Evolutionary conservation across 108 stramenopile species (phyloP).

Genomic region (Cylindrotheca fusiformis): DNA sequence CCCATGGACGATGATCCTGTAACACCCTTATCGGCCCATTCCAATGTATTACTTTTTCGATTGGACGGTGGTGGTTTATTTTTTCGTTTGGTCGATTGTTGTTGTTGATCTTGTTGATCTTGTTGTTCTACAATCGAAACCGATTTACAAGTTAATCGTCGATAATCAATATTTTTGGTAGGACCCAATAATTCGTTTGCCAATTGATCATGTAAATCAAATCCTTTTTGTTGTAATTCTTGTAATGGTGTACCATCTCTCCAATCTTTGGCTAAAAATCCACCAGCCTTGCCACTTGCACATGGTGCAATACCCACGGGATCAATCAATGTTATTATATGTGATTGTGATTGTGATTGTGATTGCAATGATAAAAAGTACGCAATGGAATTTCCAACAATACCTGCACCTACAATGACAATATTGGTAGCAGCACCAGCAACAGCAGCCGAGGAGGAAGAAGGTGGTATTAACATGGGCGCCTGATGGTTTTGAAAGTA

Average conservation of each 20-base stretch:
- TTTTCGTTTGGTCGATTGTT: background rate
- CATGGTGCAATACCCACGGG: slow-evolving; percentile 57
- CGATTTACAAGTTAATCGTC: slow-evolving; percentile 48
- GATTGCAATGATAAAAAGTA: slow-evolving; percentile 40
- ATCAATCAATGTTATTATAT: slow-evolving; percentile 59
- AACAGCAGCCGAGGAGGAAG: no score
- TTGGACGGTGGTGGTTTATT: slow-evolving; percentile 4
- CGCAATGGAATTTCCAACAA: slow-evolving; percentile 50
- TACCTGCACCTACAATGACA: slow-evolving; percentile 65
- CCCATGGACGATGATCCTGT: slow-evolving; percentile 33
- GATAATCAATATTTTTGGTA: slow-evolving; percentile 37
- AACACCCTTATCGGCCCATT: slow-evolving; percentile 52
- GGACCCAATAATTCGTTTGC: slow-evolving; percentile 57
- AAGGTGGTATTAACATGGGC: no score
- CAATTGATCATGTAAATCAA: slow-evolving; percentile 67
- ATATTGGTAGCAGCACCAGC: slow-evolving; percentile 27
- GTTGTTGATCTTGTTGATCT: background rate
- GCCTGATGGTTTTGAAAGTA: no score
- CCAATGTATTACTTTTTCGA: slow-evolving; percentile 35
- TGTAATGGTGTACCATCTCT: slow-evolving; percentile 45
- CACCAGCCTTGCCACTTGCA: slow-evolving; percentile 72
- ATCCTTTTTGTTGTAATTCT: slow-evolving; percentile 50
- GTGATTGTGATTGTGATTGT: no score
- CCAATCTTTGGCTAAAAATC: slow-evolving; percentile 81
- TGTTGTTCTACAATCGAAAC: no score